Conservation (phyloP, 2,329 filamentous ascomycete species). For the Fusarium mundagurra region DNA sequence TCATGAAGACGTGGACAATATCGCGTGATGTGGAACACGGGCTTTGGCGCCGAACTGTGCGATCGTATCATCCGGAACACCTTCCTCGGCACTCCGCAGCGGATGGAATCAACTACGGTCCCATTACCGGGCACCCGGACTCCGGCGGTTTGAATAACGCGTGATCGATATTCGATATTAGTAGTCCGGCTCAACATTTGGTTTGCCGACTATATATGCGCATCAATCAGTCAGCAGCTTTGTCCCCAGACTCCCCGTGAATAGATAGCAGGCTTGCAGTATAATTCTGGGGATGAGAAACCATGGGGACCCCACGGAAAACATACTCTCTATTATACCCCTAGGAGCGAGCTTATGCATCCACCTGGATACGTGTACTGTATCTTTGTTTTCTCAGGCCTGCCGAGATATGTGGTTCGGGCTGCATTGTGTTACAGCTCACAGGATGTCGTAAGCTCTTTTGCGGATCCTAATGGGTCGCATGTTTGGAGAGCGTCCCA, state of each 20-base stretch:
- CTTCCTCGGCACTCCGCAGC: slow-evolving; percentile 35
- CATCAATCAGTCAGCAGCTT: neutral
- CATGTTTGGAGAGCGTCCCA: neutral
- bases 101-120: neutral
- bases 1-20: slow-evolving; percentile 3
- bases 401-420: neutral
- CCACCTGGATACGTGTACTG: neutral
- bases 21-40: slow-evolving; percentile 34
- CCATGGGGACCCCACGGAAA: slow-evolving; percentile 23
- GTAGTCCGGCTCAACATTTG: slow-evolving; percentile 8
- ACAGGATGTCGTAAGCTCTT: slow-evolving; percentile 3
- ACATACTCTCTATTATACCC: neutral
- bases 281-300: slow-evolving; percentile 8
- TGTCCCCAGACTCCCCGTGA: slow-evolving; percentile 3
- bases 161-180: slow-evolving; percentile 26
- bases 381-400: neutral
- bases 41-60: slow-evolving; percentile 10
- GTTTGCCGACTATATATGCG: neutral
- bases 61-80: slow-evolving; percentile 34
- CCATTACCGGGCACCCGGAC: neutral
- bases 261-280: neutral
- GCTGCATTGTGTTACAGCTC: neutral
- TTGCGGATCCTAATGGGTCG: slow-evolving; percentile 3
- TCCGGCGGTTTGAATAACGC: slow-evolving; percentile 26
- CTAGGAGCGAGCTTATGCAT: neutral